Base-by-base conservation (phyloP, 2,329 filamentous ascomycete species). In the Didymella pinodella region DNA sequence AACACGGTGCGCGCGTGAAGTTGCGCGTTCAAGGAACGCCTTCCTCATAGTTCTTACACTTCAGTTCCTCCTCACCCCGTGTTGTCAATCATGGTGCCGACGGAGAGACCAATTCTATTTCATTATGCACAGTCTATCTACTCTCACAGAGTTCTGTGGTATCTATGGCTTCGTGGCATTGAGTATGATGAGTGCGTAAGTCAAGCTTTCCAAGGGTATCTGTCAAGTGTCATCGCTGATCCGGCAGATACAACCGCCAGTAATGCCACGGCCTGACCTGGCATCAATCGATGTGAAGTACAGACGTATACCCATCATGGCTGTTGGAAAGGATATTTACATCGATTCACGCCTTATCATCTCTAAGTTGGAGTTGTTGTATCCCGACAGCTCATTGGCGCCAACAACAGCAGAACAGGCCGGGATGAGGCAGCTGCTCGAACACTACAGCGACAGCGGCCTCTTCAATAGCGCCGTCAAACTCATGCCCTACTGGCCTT, bases 71-170 rank as follows among this genome's bases (percentile, higher is more conserved):
- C 34, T 29, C 20, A 25, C 12, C 31, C 12, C 11, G 12, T 32
- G 31, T 32, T 32, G 12, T 11, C 31, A 32, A 32, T 4, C 4
- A 32, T 32, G 31, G 31, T 4, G 31, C 48, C 61, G 6, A 38
- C 56, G 5, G 78, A 80, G 48, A 76, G 76, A n/a, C 83, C 89
- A 20, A 79, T 90, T 7, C 69, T 91, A 1, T 91, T 88, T 73
- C 87, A 90, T 74, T 91, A 91, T 72, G 72, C 80, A 0, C 82
- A 80, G 68, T 91, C 88, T 11, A 88, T 88, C 0, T 91, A 85
- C 68, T 88, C 87, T 7, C 82, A 82, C 54, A 80, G 88, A 59
- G 75, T 91, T 28, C 76, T 84, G 26, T 91, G 88, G 88, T 92
- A 92, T 71, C 80, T 92, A 12, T 80, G 82, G 38, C 82, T 92